Conservation (phyloP, 163 green algal genomes). For the Scenedesmus sp. region DNA sequence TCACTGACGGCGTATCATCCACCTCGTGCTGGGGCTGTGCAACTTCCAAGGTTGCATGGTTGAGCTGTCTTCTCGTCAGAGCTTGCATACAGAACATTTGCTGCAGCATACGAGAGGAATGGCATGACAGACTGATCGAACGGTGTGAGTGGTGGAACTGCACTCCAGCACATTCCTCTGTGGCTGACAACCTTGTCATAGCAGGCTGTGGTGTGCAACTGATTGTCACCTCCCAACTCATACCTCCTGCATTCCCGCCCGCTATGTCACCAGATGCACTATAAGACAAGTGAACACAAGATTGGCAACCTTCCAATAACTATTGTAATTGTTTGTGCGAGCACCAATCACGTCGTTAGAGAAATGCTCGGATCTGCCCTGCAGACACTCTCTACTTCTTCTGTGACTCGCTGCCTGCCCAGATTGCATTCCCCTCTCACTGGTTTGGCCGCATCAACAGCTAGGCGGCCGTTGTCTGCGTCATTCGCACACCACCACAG, state of each 20-base stretch:
- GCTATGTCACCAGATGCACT: too few relatives aligned
- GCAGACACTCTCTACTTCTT: neutral
- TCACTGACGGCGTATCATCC: too few relatives aligned
- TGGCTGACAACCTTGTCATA: neutral
- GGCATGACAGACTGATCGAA: too few relatives aligned
- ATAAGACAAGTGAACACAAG: neutral
- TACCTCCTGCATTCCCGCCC: neutral
- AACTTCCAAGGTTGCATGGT: too few relatives aligned
- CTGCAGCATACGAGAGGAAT: too few relatives aligned
- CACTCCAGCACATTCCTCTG: too few relatives aligned
- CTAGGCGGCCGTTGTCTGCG: neutral
- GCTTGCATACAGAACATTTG: too few relatives aligned
- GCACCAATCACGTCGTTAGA: neutral
- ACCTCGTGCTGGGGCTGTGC: too few relatives aligned
- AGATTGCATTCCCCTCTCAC: neutral
- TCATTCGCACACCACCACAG: neutral
- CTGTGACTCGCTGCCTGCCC: neutral
- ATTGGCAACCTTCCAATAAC: too few relatives aligned
- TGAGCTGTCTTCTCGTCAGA: too few relatives aligned
- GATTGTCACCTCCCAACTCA: neutral
- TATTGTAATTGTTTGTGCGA: neutral
- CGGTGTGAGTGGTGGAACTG: too few relatives aligned
- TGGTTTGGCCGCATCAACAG: neutral
- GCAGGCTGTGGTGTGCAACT: neutral
- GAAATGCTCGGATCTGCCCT: constrained; percentile 4